phyloP scores from a whole-genome alignment of 1,284 basidiomycete genomes.

The Omphalotus olearius region DNA sequence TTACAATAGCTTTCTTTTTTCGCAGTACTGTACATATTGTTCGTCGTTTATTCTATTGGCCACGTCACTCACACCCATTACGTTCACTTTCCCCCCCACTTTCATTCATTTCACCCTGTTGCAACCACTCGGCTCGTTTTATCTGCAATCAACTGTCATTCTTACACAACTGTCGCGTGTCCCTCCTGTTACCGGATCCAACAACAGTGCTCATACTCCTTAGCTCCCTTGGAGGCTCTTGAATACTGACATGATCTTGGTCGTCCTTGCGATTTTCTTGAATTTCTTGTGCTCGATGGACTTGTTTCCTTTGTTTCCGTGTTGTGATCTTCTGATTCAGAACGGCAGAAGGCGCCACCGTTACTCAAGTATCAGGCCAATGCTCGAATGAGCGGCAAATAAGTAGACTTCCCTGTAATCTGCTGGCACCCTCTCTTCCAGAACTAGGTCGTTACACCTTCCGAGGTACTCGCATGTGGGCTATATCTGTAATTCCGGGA shows the following conservation, averaged over 20 bases:
- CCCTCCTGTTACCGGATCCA: not conserved
- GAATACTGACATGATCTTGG: constrained; percentile 7
- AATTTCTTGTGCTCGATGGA: constrained; percentile 11
- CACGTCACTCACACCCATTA: constrained; percentile 2
- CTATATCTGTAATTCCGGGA: no score
- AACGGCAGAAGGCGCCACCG: no score
- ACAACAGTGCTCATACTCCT: not conserved
- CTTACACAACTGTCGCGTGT: constrained; percentile 1
- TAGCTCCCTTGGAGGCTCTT: not conserved
- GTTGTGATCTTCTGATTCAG: no score
- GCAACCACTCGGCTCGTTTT: constrained; percentile 18
- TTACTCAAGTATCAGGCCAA: no score
- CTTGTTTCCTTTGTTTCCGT: not conserved
- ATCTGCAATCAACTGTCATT: constrained; percentile 15
- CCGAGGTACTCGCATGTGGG: no score
- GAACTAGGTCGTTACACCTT: no score
- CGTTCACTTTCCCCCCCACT: constrained; percentile 18
- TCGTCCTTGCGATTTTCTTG: constrained; percentile 11
- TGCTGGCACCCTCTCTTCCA: no score
- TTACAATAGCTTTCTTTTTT: constrained; percentile 10
- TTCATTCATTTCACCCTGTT: constrained; percentile 18
- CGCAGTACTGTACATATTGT: constrained; percentile 13
- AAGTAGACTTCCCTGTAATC: no score
- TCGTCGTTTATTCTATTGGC: constrained; percentile 13
- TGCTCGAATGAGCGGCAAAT: no score